Base-by-base conservation (phyloP, 2,329 filamentous ascomycete genomes). In the Colletotrichum truncatum region DNA sequence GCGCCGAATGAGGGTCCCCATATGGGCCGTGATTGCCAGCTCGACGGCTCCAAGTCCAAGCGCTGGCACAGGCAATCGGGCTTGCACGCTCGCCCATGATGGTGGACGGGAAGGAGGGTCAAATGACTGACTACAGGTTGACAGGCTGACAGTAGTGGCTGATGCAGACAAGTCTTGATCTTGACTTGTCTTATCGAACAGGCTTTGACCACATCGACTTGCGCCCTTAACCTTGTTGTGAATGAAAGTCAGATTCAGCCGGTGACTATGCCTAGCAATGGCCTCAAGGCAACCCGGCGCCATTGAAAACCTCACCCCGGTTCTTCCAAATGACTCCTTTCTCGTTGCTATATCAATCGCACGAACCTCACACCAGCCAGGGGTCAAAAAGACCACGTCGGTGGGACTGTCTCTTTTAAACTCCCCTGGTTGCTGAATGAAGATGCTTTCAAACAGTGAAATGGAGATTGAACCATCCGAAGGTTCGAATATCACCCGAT, bases 281-380 rank as follows among this genome's bases (percentile, higher is more conserved):
- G 32, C 53, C n/a, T n/a, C 36, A 12, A 43, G 28, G 16, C 60
- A 18, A 51, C n/a, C 32, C 56, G 51, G 21, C 41, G 41, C 46
- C 30, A 53, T 54, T 21, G 41, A 16, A 26, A 65, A 32, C 28
- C 16, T 18, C 38, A 25, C 45, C 25, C 36, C 28, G 32, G 49
- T 49, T 43, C 41, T 56, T 12, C 41, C 55, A 62, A 34, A 66
- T 64, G 34, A 58, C 51, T 66, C 41, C 34, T 62, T 55, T 51
- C 51, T 21, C 64, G 64, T 64, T 58, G 58, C 64, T 64, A 49
- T 53, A 66, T 64, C 64, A 64, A 66, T 65, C 62, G 62, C 57
- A 64, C 59, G 53, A 66, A 52, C 64, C 52, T 64, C 30, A 53
- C 52, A 11, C 38, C 64, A 64, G 28, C 51, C 28, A 32, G 64